phyloP scores from a whole-genome alignment of 2,329 filamentous ascomycete genomes.

The Lithohypha guttulata region DNA sequence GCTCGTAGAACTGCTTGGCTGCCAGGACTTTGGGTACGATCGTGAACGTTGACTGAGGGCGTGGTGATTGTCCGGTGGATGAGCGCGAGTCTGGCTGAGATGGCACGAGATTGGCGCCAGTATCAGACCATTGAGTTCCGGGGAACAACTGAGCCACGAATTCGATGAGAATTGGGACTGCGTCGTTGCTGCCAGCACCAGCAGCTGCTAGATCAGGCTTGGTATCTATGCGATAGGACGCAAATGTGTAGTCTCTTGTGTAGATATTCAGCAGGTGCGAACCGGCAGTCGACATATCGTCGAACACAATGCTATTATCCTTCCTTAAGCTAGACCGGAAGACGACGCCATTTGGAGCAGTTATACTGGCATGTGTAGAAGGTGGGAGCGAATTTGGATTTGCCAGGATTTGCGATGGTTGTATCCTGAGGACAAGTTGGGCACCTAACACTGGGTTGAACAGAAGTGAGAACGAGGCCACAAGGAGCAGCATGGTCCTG shows the following conservation, averaged over 20 bases:
- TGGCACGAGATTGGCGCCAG: slow-evolving; percentile 15
- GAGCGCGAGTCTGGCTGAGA: slow-evolving; percentile 2
- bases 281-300: slow-evolving; percentile 49
- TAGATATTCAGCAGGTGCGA: slow-evolving; percentile 78
- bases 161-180: slow-evolving; percentile 25
- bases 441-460: too few relatives aligned
- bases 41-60: slow-evolving; percentile 31
- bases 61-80: slow-evolving; percentile 3
- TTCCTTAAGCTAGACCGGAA: slow-evolving; percentile 36
- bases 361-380: slow-evolving; percentile 43
- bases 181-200: slow-evolving; percentile 36
- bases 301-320: slow-evolving; percentile 60
- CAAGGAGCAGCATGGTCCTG: too few relatives aligned
- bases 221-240: slow-evolving; percentile 71
- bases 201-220: slow-evolving; percentile 22
- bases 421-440: slow-evolving; percentile 32
- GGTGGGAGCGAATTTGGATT: slow-evolving; percentile 34
- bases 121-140: slow-evolving; percentile 21
- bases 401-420: slow-evolving; percentile 33
- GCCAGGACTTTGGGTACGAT: slow-evolving; percentile 54
- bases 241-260: slow-evolving; percentile 62
- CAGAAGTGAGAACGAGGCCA: too few relatives aligned
- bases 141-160: slow-evolving; percentile 19
- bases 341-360: slow-evolving; percentile 29
- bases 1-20: slow-evolving; percentile 64